Base-by-base conservation (phyloP, 352 stramenopile genomes). In the Phytophthora crassamura region DNA sequence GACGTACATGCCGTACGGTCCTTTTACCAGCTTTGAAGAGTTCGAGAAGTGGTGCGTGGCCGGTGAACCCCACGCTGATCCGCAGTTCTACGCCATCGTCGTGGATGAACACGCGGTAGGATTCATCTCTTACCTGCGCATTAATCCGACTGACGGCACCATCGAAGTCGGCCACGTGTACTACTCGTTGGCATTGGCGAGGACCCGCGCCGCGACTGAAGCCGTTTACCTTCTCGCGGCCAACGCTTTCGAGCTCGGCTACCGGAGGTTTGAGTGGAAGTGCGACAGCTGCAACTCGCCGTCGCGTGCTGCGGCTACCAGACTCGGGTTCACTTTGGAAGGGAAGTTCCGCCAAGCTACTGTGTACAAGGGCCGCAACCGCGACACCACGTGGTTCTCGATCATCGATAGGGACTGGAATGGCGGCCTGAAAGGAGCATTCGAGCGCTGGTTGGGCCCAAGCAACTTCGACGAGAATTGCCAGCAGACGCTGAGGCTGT, bases 81-180 rank as follows among this genome's bases (percentile, higher is more conserved):
- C 54, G 39, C 54, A 70, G 39, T 65, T 56, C 42, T 70, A 70
- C 39, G 53, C 62, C 14, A 59, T 70, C 18, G 16, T 70, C 16
- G 54, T 70, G 38, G 54, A 59, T 14, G 47, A 33, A 49, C 38
- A 43, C 5, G 54, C 54, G 1, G 62, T 60, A 5, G 54, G 54
- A 4, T 48, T 59, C 32, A 33, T 59, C 18, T 14, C 40, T 1
- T 69, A 69, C 33, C 12, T 64, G 9, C 56, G 55, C 7, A 54
- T 72, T 11, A 30, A 50, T 3, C 64, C 64, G 18, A 54, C 18
- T 8, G 20, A 68, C 38, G 64, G 42, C 0, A 58, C 38, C 4
- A 57, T 72, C 18, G 64, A 72, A n/a, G 36, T 72, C 7, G 57
- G 64, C 5, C 64, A 60, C 20, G n/a, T 68, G 3, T 62, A 64